Evolutionary conservation across 768 basidiomycete genomes (phyloP).

Genomic region (Sarcodon sp.): DNA sequence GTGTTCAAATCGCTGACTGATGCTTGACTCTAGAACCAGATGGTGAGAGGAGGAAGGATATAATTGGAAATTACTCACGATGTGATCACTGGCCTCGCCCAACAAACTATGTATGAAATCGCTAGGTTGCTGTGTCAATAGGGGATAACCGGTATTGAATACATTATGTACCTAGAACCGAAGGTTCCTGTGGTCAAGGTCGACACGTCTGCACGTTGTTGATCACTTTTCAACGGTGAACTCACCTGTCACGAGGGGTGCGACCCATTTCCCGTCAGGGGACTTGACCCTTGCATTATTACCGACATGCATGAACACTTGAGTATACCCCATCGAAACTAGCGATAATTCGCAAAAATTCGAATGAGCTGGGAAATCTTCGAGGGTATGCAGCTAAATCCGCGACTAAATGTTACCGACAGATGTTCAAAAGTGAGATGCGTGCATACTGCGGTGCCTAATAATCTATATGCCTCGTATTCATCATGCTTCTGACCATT

Average conservation of each 20-base stretch:
- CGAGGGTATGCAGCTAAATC: conserved; percentile 62
- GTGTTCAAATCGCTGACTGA: conserved; percentile 83
- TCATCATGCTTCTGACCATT: conserved; percentile 49
- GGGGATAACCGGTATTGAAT: background rate
- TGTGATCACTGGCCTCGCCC: conserved; percentile 57
- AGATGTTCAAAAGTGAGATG: background rate
- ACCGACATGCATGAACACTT: conserved; percentile 85
- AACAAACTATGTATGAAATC: conserved; percentile 73
- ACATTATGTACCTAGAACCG: conserved; percentile 26
- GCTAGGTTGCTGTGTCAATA: conserved; percentile 14
- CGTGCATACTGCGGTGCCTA: conserved; percentile 50
- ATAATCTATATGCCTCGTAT: conserved; percentile 70
- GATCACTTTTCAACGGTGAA: background rate
- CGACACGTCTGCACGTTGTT: background rate
- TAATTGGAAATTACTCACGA: conserved; percentile 26
- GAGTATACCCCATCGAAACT: conserved; percentile 53
- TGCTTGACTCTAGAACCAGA: conserved; percentile 27
- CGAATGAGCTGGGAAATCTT: conserved; percentile 83
- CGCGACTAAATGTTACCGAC: background rate
- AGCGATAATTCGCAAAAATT: conserved; percentile 85
- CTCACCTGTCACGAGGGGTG: conserved; percentile 70
- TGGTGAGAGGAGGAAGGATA: background rate
- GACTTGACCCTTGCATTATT: conserved; percentile 64
- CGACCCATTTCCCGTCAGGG: conserved; percentile 62
- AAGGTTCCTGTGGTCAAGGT: conserved; percentile 45